A percentile compares a stretch with the other conserved stretches of the same genome.
These are phyloP conservation scores for Epichloe baconii DNA, from an alignment of 2,329 filamentous ascomycete genomes.

Conservation along the genomic window DNA sequence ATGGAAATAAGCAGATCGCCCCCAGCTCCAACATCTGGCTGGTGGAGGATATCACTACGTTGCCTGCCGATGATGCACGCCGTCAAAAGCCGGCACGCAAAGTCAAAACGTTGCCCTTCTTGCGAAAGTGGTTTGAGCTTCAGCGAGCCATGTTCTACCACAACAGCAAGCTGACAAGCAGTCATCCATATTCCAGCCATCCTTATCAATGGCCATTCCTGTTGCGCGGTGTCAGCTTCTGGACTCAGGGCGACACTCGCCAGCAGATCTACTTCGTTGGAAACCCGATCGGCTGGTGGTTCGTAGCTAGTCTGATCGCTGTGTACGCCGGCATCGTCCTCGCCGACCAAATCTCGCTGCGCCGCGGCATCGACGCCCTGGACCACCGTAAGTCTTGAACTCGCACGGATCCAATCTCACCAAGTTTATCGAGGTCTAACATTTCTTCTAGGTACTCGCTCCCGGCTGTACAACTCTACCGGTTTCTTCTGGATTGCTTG, in stretches of 20 bases:
- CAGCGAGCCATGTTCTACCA: constrained; percentile 99
- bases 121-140: constrained; percentile 90
- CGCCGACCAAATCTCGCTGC: constrained; percentile 85
- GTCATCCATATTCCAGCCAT: constrained; percentile 88
- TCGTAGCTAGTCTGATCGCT: constrained; percentile 80
- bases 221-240: constrained; percentile 94
- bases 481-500: constrained; percentile 98
- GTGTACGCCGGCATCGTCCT: constrained; percentile 86
- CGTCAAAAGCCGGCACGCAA: constrained; percentile 63
- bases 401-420: too few species aligned
- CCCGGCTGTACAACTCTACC: constrained; percentile 92
- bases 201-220: constrained; percentile 98
- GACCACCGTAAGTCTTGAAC: constrained; percentile 66
- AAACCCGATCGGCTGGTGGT: constrained; percentile 96
- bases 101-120: constrained; percentile 75
- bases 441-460: constrained; percentile 56
- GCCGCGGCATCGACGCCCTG: constrained; percentile 83
- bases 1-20: constrained; percentile 91
- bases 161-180: constrained; percentile 95
- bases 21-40: constrained; percentile 91
- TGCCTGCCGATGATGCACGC: constrained; percentile 59
- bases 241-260: constrained; percentile 89
- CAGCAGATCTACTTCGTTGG: constrained; percentile 98
- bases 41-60: constrained; percentile 77
- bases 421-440: constrained; percentile 16